phyloP scores from a whole-genome alignment of 2,329 filamentous ascomycete species.

The Metarhizium rileyi region DNA sequence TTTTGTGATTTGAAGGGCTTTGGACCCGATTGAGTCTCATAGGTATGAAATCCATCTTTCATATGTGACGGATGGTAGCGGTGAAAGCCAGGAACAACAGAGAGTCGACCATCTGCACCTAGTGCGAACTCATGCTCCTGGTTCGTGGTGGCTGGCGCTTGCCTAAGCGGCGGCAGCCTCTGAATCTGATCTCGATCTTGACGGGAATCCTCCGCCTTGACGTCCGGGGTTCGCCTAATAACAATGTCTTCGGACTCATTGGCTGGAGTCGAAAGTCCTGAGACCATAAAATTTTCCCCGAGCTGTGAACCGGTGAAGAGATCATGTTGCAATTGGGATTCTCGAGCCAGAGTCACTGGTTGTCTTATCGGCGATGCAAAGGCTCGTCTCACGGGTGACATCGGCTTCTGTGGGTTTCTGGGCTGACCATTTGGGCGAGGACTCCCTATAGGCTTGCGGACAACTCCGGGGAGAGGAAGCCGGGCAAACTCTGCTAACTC shows the following conservation, averaged over 20 bases:
- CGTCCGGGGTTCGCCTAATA: constrained; percentile 6
- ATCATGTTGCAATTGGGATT: constrained; percentile 9
- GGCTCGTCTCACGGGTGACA: constrained; percentile 9
- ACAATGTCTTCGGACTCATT: constrained; percentile 17
- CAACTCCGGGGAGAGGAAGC: constrained; percentile 23
- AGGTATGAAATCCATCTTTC: constrained; percentile 24
- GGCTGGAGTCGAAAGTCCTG: constrained; percentile 26
- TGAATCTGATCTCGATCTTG: constrained; percentile 1
- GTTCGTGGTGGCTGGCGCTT: not conserved
- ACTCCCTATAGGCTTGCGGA: constrained; percentile 8
- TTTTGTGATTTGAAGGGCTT: constrained; percentile 11
- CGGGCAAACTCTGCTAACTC: constrained; percentile 24
- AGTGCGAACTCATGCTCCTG: constrained; percentile 6
- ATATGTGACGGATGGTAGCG: constrained; percentile 18
- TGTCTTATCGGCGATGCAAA: constrained; percentile 12
- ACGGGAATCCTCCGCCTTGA: constrained; percentile 3
- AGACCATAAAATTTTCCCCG: constrained; percentile 29
- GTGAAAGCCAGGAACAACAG: constrained; percentile 19
- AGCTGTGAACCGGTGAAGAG: constrained; percentile 30
- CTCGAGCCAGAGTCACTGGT: not conserved
- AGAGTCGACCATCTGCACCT: constrained; percentile 14
- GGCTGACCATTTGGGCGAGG: constrained; percentile 2
- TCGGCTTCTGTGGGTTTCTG: constrained; percentile 13
- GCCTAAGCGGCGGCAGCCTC: not conserved
- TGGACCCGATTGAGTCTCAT: constrained; percentile 9